phyloP scores from a whole-genome alignment of 2,329 filamentous ascomycete species.

The Metarhizium humberi region DNA sequence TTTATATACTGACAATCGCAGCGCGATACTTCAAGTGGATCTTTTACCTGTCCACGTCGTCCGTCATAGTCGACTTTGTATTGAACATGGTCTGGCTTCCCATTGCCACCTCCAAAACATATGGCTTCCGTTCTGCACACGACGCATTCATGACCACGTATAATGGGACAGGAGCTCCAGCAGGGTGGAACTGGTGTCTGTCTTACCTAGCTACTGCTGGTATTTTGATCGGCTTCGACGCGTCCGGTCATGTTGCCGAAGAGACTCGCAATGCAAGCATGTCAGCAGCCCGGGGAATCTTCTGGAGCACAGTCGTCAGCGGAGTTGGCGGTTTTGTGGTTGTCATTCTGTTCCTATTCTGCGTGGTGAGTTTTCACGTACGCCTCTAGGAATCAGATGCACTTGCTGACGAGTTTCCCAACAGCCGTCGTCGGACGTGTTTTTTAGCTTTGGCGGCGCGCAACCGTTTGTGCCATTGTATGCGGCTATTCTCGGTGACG shows the following conservation, averaged over 20 bases:
- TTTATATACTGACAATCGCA: too few relatives aligned
- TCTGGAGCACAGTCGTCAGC: slow-evolving; percentile 49
- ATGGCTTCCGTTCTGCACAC: slow-evolving; percentile 47
- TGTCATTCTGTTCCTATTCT: slow-evolving; percentile 19
- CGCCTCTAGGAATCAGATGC: too few relatives aligned
- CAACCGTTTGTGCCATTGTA: too few relatives aligned
- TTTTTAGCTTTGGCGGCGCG: too few relatives aligned
- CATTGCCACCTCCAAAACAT: slow-evolving; percentile 43
- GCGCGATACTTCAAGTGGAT: too few relatives aligned
- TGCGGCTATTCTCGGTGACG: too few relatives aligned
- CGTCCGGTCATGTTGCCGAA: slow-evolving; percentile 50
- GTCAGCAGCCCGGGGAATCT: slow-evolving; percentile 49
- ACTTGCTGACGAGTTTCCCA: too few relatives aligned
- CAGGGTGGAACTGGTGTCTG: slow-evolving; percentile 54
- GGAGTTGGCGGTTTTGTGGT: slow-evolving; percentile 44
- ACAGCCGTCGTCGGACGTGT: too few relatives aligned
- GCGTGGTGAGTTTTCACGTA: too few relatives aligned
- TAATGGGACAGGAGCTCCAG: slow-evolving; percentile 45
- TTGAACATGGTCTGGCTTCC: slow-evolving; percentile 54
- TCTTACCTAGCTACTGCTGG: slow-evolving; percentile 52
- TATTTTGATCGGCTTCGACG: slow-evolving; percentile 52
- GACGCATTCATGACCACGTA: slow-evolving; percentile 53
- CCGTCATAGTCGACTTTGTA: slow-evolving; percentile 48
- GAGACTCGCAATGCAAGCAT: slow-evolving; percentile 50
- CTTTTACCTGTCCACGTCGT: slow-evolving; percentile 6